Evolutionary conservation across 495 filamentous ascomycete genomes (phyloP), one percentile per base, ranked within the genome.

Genomic region (Podospora tetraspora): DNA sequence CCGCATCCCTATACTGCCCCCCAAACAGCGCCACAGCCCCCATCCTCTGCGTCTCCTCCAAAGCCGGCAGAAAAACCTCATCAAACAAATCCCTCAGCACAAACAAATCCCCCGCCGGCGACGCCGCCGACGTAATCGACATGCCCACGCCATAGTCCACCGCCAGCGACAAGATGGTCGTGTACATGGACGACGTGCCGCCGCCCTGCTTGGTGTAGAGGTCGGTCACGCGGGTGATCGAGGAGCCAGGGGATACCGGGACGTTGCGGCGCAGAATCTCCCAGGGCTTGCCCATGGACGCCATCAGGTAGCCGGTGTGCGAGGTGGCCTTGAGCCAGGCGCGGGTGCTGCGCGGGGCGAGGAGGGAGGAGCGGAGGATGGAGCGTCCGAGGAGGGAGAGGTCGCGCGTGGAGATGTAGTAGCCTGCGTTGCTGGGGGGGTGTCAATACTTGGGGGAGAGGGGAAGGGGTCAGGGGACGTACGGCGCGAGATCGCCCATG

Each of bases 241-340:
- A 61, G 27, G 30, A 27, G 11, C 32, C n/a, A 7, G 66, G 12
- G 11, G 62, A 32, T 16, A 64, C 25, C 0, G 68, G 56, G 21
- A 63, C 29, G 27, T 37, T 29, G 4, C 34, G 11, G 3, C 71
- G 68, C 12, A 79, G 71, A 69, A 79, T 87, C 63, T 89, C 87
- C 86, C 85, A 88, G 1, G 87, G 87, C 0, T 82, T 77, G 22
- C 87, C 86, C 58, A 88, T 74, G 9, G 80, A 79, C 23, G 75
- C 63, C 7, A 68, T 67, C 0, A 80, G 64, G n/a, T 72, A 73
- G 3, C 83, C 77, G 3, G 84, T 84, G 70, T 84, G 79, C 1
- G 78, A 66, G 25, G 71, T 11, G 3, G 86, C 85, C 64, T 85
- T 84, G 43, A 90, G 69, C 87, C 84, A 89, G 37, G 74, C 67